phyloP scores from a whole-genome alignment of 371 early-diverging fungal genomes.

The Polyrhizophydium stewartii region DNA sequence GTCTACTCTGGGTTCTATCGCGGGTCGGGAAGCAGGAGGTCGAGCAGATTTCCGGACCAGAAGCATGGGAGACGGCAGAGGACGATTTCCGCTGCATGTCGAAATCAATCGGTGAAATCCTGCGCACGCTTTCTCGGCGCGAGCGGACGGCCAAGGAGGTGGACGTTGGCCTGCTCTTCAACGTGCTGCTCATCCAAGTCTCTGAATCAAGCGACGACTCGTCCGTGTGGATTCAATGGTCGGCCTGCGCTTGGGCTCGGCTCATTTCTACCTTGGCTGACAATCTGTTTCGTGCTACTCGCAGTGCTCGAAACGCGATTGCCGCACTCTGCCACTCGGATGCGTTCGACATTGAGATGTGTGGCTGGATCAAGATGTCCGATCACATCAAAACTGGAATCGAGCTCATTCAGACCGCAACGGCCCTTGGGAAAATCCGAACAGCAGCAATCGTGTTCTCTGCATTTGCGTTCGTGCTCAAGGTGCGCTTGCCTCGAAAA shows the following conservation, averaged over 20 bases:
- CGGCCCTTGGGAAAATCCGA: neutral
- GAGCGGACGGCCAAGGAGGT: neutral
- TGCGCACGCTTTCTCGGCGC: neutral
- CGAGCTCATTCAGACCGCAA: neutral
- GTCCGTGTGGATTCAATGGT: neutral
- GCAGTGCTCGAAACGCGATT: constrained; percentile 2
- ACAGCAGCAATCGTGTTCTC: neutral
- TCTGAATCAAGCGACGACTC: neutral
- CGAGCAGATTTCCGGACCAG: neutral
- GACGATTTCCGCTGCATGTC: neutral
- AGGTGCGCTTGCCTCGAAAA: no score
- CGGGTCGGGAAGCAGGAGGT: neutral
- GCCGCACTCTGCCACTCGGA: neutral
- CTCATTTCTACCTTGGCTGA: no score
- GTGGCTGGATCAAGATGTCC: neutral
- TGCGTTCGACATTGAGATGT: neutral
- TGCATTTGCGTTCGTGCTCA: neutral
- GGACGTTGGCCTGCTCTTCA: neutral
- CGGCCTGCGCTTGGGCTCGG: no score
- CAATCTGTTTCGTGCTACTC: no score
- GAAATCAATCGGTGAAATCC: neutral
- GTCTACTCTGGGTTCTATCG: neutral
- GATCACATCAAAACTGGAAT: neutral
- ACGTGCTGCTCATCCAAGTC: neutral
- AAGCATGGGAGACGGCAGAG: neutral